Evolutionary conservation across 345 rosid species (phyloP).

Genomic region (Ceriops decandra): DNA sequence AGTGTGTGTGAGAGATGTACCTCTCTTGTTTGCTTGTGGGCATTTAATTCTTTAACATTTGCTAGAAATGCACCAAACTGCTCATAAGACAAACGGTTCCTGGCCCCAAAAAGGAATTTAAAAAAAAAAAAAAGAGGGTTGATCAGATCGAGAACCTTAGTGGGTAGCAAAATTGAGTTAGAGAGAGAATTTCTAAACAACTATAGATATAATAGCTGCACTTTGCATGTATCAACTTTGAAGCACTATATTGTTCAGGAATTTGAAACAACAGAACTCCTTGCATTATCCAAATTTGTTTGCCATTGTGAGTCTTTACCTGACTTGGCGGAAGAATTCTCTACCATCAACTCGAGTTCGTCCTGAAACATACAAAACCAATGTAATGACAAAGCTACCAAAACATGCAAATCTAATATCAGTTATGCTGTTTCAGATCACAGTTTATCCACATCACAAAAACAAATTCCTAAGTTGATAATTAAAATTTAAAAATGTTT

Average conservation of each 20-base stretch:
- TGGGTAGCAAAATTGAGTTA: not conserved
- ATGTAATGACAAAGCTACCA: not conserved
- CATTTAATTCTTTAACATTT: constrained; percentile 88
- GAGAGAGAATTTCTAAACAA: too few species aligned
- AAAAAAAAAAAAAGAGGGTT: not conserved
- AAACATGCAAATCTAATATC: not conserved
- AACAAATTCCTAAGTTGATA: not conserved
- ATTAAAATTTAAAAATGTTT: too few species aligned
- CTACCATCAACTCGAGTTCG: constrained; percentile 87
- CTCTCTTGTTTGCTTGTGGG: constrained; percentile 87
- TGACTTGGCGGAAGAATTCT: constrained; percentile 95
- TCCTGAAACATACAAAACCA: constrained; percentile 39
- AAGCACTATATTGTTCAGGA: not conserved
- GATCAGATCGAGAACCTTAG: not conserved
- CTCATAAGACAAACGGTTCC: constrained; percentile 77
- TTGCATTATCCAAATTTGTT: not conserved
- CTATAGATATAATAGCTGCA: too few species aligned
- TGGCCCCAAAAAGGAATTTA: constrained; percentile 24
- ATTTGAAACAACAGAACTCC: not conserved
- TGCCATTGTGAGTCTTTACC: constrained; percentile 37
- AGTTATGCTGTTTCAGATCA: not conserved
- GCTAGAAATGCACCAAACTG: constrained; percentile 90
- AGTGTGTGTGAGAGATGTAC: constrained; percentile 28
- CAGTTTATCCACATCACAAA: not conserved
- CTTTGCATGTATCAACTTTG: too few species aligned